Evolutionary conservation across 2,329 filamentous ascomycete genomes (phyloP), one percentile per base, ranked within the genome.

Genomic region (Raffaelea arxii): DNA sequence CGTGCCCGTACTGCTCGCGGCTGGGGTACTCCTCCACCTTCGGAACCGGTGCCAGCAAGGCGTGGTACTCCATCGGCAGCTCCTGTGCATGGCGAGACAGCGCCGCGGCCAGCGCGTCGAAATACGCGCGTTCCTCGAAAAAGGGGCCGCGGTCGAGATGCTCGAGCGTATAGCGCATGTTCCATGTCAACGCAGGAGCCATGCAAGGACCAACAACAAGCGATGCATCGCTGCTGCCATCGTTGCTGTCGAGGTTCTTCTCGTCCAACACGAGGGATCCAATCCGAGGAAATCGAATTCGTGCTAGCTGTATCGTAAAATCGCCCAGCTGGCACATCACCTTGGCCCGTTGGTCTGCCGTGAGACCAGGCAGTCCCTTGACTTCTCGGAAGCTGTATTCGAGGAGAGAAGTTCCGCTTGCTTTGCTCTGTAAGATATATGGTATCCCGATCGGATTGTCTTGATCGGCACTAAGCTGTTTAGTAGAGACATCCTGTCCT

Each of bases 341-440:
- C 41, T 14, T 35, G 9, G 41, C 41, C 4, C 41, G 27, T 30
- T 43, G 41, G 7, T 24, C 27, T 11, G 32, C 41, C 27, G 41
- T 23, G 10, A 43, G 19, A 27, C 27, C 12, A 22, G 25, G 25
- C 19, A 22, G 11, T 11, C 41, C 25, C 4, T 6, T 12, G 2
- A 9, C 3, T 4, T 21, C 41, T 11, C 41, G 25, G 19, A 43
- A 5, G 41, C 41, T 36, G 41, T 43, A 24, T 25, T 43, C 41
- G 4, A 43, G 10, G 19, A 43, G 41, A 21, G 18, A 43, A 14
- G 4, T 35, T 7, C 41, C 41, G n/a, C 18, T 36, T 6, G 25
- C 41, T 16, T 43, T 36, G 41, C 41, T 43, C 41, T 43, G 41
- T 25, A 43, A 21, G 24, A 43, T 43, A 32, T 43, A 43, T 19